Evolutionary conservation across 129 eudicot genomes (phyloP), one percentile per base, ranked within the genome.

Genomic region (Chrysanthemum lavandulifolium): DNA sequence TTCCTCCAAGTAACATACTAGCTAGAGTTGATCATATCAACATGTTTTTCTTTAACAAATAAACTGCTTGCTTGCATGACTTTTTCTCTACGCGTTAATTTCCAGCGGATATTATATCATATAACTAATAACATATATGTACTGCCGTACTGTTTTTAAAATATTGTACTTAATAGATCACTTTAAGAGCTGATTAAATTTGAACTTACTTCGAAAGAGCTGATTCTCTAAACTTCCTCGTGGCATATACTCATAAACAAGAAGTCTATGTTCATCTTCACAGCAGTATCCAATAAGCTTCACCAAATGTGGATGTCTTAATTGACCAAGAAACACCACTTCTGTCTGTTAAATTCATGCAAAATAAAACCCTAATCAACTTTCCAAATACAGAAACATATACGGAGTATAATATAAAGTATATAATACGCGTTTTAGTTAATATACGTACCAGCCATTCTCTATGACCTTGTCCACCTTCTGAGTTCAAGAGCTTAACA

Each of bases 151-250:
- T 25, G 27, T 25, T 25, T 25, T 4, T 29, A 3, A 29, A 29
- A 25, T 25, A 25, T 25, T 25, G 27, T 25, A 25, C 27, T 25
- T 25, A 2, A 25, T 25, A 25, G 33, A 29, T 0, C 33, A 29
- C 33, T 29, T 40, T 40, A 25, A 53, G 14, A 53, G n/a, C 0
- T 6, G 67, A 61, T 61, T 5, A 3, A 2, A 43, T n/a, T 40
- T 36, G 36, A 58, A 80, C 96, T 72, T 72, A 93, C 98, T 89
- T 87, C 98, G 76, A 73, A 93, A 93, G 48, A 93, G 96, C 64
- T 93, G 98, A 83, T 93, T 93, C 43, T 93, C 98, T 71, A 93
- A 79, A 85, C 98, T 93, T 19, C 98, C 97, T n/a, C 98, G 80
- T 2, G 98, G 97, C 98, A 93, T 85, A 62, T 93, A 93, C 79